phyloP scores from a whole-genome alignment of 202 grass and related monocot genomes.

The Hordeum pubiflorum region DNA sequence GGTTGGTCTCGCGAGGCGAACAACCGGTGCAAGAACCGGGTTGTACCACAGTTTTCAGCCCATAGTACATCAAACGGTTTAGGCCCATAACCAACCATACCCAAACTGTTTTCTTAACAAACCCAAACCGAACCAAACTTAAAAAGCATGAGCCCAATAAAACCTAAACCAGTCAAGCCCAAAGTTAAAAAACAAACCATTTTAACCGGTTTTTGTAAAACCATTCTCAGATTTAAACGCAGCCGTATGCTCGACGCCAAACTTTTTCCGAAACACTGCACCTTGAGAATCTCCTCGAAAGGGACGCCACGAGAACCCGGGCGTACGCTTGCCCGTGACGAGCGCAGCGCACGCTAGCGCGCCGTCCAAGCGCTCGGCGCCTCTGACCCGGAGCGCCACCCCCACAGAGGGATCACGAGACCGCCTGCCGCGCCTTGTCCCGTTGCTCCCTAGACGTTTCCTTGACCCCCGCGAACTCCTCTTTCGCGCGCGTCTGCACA shows the following conservation, averaged over 20 bases:
- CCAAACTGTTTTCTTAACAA: too few relatives aligned
- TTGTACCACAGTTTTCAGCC: too few relatives aligned
- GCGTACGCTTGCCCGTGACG: slow-evolving; percentile 17
- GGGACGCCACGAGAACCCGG: neutral
- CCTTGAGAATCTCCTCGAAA: neutral
- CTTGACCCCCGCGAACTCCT: neutral
- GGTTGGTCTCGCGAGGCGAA: too few relatives aligned
- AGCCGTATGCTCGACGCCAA: neutral
- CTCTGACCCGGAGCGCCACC: neutral
- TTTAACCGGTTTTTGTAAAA: too few relatives aligned
- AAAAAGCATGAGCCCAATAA: too few relatives aligned
- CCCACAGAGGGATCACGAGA: slow-evolving; percentile 28
- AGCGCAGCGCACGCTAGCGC: neutral
- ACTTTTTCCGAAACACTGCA: neutral
- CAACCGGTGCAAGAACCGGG: too few relatives aligned
- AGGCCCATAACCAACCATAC: too few relatives aligned
- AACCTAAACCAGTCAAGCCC: too few relatives aligned
- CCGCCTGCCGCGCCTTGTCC: slow-evolving; percentile 33
- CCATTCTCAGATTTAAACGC: too few relatives aligned
- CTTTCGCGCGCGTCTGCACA: slow-evolving; percentile 5
- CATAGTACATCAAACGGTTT: too few relatives aligned
- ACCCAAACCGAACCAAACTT: too few relatives aligned
- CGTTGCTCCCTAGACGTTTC: neutral
- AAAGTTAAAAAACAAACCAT: too few relatives aligned
- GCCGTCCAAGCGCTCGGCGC: neutral